These are phyloP conservation scores for Arabidopsis hybrid DNA, from an alignment of 441 rosid genomes.

Conservation along the genomic window DNA sequence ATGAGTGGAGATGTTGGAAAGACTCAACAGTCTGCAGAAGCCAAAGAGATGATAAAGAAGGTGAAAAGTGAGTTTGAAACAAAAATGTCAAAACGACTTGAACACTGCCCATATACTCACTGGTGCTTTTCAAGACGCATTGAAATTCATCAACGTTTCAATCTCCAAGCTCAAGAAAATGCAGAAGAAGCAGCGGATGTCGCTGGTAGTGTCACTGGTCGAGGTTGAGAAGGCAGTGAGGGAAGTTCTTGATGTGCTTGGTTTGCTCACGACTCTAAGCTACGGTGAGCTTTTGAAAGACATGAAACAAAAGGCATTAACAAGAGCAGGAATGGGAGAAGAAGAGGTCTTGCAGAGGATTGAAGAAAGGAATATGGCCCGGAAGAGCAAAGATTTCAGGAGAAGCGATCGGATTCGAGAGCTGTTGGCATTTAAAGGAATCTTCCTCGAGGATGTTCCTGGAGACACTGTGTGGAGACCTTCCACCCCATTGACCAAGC, in stretches of 20 bases:
- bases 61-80: constrained; percentile 60
- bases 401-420: neutral
- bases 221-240: constrained; percentile 37
- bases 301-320: neutral
- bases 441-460: neutral
- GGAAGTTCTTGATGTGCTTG: neutral
- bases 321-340: constrained; percentile 1
- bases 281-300: neutral
- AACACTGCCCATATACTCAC: constrained; percentile 72
- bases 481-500: neutral
- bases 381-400: neutral
- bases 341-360: neutral
- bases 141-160: constrained; percentile 72
- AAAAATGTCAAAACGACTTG: constrained; percentile 79
- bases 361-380: neutral
- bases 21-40: constrained; percentile 52
- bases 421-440: neutral
- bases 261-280: neutral
- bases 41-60: constrained; percentile 57
- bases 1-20: constrained; percentile 40
- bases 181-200: constrained; percentile 62
- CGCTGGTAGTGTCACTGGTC: constrained; percentile 58
- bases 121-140: constrained; percentile 74
- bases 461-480: neutral
- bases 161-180: constrained; percentile 72